A percentile compares a stretch with the other conserved stretches of the same genome.
Conservation (phyloP, 352 stramenopile genomes). For the Phytophthora cactorum region DNA sequence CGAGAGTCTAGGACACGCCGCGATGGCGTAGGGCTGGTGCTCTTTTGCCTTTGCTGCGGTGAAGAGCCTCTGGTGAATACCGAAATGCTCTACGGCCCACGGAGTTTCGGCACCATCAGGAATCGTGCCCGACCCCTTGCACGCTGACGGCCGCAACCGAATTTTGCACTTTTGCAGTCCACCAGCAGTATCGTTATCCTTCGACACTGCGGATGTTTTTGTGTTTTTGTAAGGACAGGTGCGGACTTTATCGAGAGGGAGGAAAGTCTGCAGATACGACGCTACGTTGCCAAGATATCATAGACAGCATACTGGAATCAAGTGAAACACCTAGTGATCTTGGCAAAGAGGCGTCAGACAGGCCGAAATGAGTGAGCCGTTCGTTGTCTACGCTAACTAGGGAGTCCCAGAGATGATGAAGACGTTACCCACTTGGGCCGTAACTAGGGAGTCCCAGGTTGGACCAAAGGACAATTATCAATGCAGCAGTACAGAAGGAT, state of each 20-base stretch:
- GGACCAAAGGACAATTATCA: neutral
- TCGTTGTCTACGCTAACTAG: conserved; percentile 1
- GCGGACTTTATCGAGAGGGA: conserved; percentile 20
- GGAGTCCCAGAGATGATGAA: no score
- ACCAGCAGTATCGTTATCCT: conserved; percentile 6
- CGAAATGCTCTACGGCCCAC: conserved; percentile 6
- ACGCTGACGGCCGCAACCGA: conserved; percentile 14
- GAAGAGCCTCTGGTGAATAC: conserved; percentile 11
- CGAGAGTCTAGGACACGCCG: neutral
- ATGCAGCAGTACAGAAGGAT: no score
- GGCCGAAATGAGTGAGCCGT: conserved; percentile 16
- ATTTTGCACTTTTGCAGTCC: conserved; percentile 24
- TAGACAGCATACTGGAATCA: conserved; percentile 20
- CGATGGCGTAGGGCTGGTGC: neutral
- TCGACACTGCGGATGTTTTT: neutral
- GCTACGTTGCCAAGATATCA: conserved; percentile 32
- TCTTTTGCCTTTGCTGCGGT: no score
- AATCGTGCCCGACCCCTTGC: conserved; percentile 25
- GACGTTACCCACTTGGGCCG: no score
- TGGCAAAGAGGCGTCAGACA: conserved; percentile 21
- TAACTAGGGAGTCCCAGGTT: no score
- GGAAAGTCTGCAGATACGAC: conserved; percentile 13
- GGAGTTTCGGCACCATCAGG: conserved; percentile 29
- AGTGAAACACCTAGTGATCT: neutral
- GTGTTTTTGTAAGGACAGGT: neutral